Percentiles rank a stretch among this genome's conserved stretches.
Evolutionary conservation across 1,139 yeast species (phyloP).

Genomic region (Pichia sp.): DNA sequence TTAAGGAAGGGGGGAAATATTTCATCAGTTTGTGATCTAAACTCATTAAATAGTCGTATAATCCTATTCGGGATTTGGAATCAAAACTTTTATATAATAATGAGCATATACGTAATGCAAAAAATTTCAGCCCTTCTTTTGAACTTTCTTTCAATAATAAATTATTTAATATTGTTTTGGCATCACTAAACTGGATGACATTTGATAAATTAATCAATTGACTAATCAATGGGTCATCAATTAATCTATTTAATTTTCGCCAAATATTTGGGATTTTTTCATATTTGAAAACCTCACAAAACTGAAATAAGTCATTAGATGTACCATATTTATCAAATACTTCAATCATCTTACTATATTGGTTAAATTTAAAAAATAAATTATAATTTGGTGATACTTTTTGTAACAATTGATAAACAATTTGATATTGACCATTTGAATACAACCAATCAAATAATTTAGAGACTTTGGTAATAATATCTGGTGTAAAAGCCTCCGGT

Average conservation of each 20-base stretch:
- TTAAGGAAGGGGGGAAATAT: constrained; percentile 13
- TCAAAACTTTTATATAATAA: constrained; percentile 11
- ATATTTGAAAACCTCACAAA: constrained; percentile 14
- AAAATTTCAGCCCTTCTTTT: constrained; percentile 11
- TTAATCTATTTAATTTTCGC: constrained; percentile 10
- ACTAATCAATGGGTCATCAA: constrained; percentile 2
- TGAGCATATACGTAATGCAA: constrained; percentile 9
- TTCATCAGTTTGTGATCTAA: background rate
- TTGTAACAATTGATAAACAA: constrained; percentile 12
- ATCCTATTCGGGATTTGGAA: constrained; percentile 3
- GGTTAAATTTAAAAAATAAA: constrained; percentile 14
- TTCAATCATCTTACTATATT: constrained; percentile 12
- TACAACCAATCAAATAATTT: constrained; percentile 17
- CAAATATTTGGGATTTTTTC: constrained; percentile 14
- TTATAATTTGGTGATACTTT: constrained; percentile 8
- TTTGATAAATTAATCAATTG: constrained; percentile 7
- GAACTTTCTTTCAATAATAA: constrained; percentile 1
- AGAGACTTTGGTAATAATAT: constrained; percentile 11
- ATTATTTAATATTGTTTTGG: constrained; percentile 1
- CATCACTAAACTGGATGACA: constrained; percentile 4
- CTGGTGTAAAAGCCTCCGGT: constrained; percentile 15
- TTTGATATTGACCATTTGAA: constrained; percentile 11
- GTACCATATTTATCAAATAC: constrained; percentile 17
- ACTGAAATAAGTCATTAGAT: constrained; percentile 12
- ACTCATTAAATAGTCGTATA: constrained; percentile 5